Evolutionary conservation across 139 green algal genomes (phyloP).

Genomic region (Chlamydomonas eustigma): DNA sequence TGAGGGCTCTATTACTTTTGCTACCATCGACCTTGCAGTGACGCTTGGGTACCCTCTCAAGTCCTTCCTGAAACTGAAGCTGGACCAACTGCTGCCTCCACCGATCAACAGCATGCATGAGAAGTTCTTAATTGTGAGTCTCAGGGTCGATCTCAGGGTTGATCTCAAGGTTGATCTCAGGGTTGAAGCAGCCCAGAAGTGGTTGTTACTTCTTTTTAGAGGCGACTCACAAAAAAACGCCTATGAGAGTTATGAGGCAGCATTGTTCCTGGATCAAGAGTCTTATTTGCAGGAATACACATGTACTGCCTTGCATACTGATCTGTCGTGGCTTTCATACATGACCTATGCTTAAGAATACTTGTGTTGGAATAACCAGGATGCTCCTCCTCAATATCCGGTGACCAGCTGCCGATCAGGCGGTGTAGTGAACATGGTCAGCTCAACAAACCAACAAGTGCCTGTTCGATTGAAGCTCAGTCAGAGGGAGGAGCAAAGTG

Average conservation of each 20-base stretch:
- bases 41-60: slow-evolving; percentile 26
- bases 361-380: slow-evolving; percentile 11
- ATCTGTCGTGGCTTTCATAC: too few species aligned
- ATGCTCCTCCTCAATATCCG: background rate
- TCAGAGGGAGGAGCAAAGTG: slow-evolving; percentile 16
- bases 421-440: slow-evolving; percentile 34
- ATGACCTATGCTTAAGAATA: too few species aligned
- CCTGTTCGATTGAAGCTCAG: slow-evolving; percentile 28
- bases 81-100: slow-evolving; percentile 30
- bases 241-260: too few species aligned
- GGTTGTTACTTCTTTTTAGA: too few species aligned
- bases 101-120: slow-evolving; percentile 39
- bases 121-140: too few species aligned
- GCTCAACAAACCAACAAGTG: slow-evolving; percentile 17
- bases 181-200: too few species aligned
- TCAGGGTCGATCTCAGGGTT: too few species aligned
- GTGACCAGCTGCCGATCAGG: slow-evolving; percentile 28
- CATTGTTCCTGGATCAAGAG: too few species aligned
- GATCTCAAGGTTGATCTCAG: too few species aligned
- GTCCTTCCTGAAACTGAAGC: slow-evolving; percentile 17
- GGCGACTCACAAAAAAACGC: too few species aligned
- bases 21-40: background rate
- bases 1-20: slow-evolving; percentile 19
- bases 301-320: too few species aligned
- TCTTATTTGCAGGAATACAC: too few species aligned